Evolutionary conservation across 148 eudicot species (phyloP).

Genomic region (Chenopodium album): DNA sequence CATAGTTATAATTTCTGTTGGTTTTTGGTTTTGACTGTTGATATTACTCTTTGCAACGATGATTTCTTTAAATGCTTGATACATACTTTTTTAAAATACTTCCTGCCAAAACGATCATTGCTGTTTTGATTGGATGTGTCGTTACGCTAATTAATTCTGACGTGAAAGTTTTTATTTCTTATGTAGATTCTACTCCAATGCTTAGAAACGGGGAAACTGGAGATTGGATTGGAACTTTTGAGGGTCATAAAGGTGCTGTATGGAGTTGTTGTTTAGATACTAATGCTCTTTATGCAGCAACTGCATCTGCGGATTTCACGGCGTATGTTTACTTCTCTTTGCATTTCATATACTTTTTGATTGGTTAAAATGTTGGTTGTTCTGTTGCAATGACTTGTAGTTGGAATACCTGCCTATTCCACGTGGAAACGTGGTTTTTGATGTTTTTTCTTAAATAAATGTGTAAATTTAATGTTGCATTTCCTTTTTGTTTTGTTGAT

Average conservation of each 20-base stretch:
- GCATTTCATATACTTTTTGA: conserved; percentile 1
- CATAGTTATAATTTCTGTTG: background rate
- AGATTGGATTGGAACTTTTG: conserved; percentile 93
- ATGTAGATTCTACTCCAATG: conserved; percentile 82
- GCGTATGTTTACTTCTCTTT: conserved; percentile 48
- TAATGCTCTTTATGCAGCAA: conserved; percentile 78
- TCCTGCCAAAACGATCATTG: background rate
- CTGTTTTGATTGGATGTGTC: background rate
- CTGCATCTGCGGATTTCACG: conserved; percentile 89
- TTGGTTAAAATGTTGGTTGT: conserved; percentile 1
- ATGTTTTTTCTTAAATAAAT: background rate
- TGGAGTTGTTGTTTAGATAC: conserved; percentile 92
- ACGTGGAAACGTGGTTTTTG: background rate
- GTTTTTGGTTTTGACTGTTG: background rate
- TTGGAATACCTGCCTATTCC: background rate
- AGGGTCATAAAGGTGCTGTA: conserved; percentile 95
- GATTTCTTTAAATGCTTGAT: background rate
- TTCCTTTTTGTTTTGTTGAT: background rate
- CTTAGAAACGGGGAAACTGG: conserved; percentile 94
- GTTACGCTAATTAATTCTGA: conserved; percentile 14
- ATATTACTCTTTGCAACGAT: background rate
- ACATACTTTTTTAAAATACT: background rate
- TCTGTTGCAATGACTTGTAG: background rate
- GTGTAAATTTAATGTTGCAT: background rate
- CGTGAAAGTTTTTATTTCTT: conserved; percentile 9